A percentile compares a stretch with the other conserved stretches of the same genome.
These are phyloP conservation scores for Aureobasidium pullulans DNA, from an alignment of 2,329 filamentous ascomycete species.

Conservation along the genomic window DNA sequence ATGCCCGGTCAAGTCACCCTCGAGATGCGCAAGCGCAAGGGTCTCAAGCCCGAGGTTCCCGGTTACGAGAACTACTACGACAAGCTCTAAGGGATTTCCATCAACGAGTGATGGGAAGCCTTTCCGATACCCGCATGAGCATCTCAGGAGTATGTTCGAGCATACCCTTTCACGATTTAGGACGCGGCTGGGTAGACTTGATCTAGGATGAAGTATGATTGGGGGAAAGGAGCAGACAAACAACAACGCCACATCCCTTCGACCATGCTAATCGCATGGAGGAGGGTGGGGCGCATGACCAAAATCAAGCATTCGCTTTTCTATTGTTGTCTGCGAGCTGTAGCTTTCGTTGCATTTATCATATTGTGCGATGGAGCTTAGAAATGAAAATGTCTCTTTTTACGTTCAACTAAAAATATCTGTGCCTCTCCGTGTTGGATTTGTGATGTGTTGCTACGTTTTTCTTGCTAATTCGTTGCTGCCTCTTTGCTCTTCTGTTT, in stretches of 20 bases:
- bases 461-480: no score
- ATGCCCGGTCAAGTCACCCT: constrained; percentile 78
- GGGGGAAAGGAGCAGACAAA: constrained; percentile 1
- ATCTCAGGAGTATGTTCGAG: constrained; percentile 11
- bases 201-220: constrained; percentile 5
- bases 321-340: constrained; percentile 3
- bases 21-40: constrained; percentile 98
- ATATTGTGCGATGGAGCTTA: not conserved
- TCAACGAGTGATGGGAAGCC: constrained; percentile 10
- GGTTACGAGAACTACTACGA: constrained; percentile 97
- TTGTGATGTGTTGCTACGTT: no score
- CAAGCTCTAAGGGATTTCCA: constrained; percentile 69
- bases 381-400: constrained; percentile 11
- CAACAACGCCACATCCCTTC: not conserved
- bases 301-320: constrained; percentile 6
- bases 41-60: constrained; percentile 93
- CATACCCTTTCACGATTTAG: constrained; percentile 9
- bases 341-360: constrained; percentile 8
- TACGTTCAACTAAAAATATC: not conserved
- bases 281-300: not conserved
- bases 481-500: no score
- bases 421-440: not conserved
- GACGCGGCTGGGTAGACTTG: constrained; percentile 13
- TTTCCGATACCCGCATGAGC: constrained; percentile 13
- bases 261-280: constrained; percentile 14